A percentile compares a stretch with the other conserved stretches of the same genome.
These are phyloP conservation scores for Austroboletus festivus DNA, from an alignment of 768 basidiomycete species.

Conservation along the genomic window DNA sequence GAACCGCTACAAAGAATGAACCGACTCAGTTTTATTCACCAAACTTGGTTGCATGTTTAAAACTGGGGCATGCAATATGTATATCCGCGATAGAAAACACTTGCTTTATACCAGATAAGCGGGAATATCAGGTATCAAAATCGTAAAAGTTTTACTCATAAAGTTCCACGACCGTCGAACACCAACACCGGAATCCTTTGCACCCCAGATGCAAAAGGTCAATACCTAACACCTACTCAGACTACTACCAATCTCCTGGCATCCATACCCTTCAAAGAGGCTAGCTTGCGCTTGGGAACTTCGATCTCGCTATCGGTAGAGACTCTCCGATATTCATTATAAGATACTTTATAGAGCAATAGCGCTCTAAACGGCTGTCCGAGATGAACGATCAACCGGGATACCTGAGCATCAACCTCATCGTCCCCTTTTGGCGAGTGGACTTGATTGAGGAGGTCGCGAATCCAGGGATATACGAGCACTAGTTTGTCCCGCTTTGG, in stretches of 20 bases:
- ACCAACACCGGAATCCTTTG: too few relatives aligned
- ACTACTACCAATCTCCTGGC: not conserved
- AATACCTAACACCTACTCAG: too few relatives aligned
- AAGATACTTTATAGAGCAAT: not conserved
- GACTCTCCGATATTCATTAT: not conserved
- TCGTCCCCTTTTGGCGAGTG: not conserved
- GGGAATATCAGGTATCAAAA: too few relatives aligned
- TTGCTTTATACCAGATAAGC: too few relatives aligned
- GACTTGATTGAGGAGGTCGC: not conserved
- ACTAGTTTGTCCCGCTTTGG: not conserved
- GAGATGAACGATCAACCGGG: not conserved
- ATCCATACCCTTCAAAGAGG: not conserved
- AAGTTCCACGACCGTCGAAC: too few relatives aligned
- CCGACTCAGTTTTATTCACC: too few relatives aligned
- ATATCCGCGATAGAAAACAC: too few relatives aligned
- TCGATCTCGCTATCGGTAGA: not conserved
- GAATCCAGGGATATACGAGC: not conserved
- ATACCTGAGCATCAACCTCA: not conserved
- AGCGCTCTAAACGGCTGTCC: not conserved
- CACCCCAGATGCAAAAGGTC: too few relatives aligned
- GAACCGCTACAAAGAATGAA: too few relatives aligned
- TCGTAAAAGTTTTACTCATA: too few relatives aligned
- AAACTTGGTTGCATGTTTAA: too few relatives aligned
- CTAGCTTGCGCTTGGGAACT: not conserved
- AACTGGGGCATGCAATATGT: too few relatives aligned